Evolutionary conservation across 176 grass and related monocot species (phyloP), one percentile per base, ranked within the genome.

Genomic region (Elymus sibiricus): DNA sequence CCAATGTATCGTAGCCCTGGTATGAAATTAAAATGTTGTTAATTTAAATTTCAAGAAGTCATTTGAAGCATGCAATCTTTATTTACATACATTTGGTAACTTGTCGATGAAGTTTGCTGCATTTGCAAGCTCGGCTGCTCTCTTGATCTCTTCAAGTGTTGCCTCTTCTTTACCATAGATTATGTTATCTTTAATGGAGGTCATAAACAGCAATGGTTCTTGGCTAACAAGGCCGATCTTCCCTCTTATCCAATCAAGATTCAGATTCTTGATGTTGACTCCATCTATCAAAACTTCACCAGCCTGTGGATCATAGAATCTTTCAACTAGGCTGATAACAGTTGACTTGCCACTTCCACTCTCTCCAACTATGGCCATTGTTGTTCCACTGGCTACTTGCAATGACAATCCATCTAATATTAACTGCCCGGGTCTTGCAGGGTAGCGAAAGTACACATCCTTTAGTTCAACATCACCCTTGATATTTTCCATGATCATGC

Each of bases 331-430:
- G 73, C 80, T 88, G 17, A 97, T 90, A 11, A 98, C 80, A n/a
- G 95, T 98, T 84, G 93, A 98, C 55, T 98, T 98, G 24, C 95
- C 95, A 70, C 95, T 95, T 79, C 93, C 95, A 86, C 95, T 98
- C 69, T 95, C 93, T 87, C 95, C 95, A 78, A 98, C 95, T 51
- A 98, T 92, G 60, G 93, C 90, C 85, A 92, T 87, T 83, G 93
- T 92, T 63, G 77, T 97, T 69, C 94, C 90, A 76, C 66, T 92
- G 19, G 61, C 28, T 72, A 97, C 86, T 76, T 82, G 85, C 64
- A 97, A 79, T 22, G 92, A 90, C 38, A 97, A 83, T 82, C 90
- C 92, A 71, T 88, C 59, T 49, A 97, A 85, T 90, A 97, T 86
- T 79, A 87, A 70, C 58, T 97, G 85, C 60, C 88, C 86, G 37